Evolutionary conservation across 1,284 basidiomycete genomes (phyloP), one percentile per base, ranked within the genome.

Genomic region (Xerocomus alliaceus): DNA sequence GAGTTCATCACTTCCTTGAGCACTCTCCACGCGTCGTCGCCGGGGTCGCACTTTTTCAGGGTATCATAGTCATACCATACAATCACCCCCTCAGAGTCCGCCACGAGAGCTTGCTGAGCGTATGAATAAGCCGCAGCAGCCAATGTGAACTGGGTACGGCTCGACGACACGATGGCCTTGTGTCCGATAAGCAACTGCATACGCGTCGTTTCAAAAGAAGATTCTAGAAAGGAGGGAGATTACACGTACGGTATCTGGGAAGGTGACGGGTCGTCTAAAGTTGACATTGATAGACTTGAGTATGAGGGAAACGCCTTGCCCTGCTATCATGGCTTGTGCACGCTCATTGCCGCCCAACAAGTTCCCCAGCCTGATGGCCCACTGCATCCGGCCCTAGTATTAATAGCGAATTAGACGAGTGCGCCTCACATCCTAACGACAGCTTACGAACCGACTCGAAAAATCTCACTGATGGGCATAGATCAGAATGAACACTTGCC

Each of bases 61-160:
- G 66, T 79, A 58, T 89, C 87, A 65, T 91, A 91, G 71, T 90
- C 86, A 61, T 91, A 92, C 90, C 90, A 92, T 13, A 90, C 90
- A 28, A 89, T 71, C 8, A 82, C 80, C 54, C 87, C 85, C 68
- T 86, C 84, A 3, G 86, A 84, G 61, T 87, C 83, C 1, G 89
- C 83, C 8, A 91, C 89, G 56, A 89, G 79, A 11, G 81, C 76
- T 44, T 81, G 78, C 70, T 91, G 90, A 11, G 78, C 69, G 49
- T 88, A 81, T 12, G 89, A 90, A 75, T 86, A 91, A 22, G 87
- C 85, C 24, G 80, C 81, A 11, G 83, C 83, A 18, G 75, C 75
- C 41, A 87, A 76, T 51, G 78, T 73, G 71, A 91, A 86, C 58
- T 79, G 73, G 50, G 81, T 74, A 12, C 74, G 75, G 37, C 72